Evolutionary conservation across 345 rosid genomes (phyloP).

Genomic region (Lepidium africanum): DNA sequence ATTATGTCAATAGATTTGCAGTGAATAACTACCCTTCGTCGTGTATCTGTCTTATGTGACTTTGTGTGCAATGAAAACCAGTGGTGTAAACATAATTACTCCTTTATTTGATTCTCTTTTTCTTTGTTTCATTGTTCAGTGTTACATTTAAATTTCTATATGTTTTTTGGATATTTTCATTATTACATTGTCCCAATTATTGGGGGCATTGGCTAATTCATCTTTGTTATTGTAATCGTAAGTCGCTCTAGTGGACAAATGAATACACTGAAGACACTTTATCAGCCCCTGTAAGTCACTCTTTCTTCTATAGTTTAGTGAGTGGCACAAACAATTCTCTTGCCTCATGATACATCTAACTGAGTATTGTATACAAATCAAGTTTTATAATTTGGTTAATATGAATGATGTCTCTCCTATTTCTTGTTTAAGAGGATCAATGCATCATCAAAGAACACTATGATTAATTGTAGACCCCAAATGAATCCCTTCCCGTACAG

Average conservation of each 20-base stretch:
- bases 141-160: constrained; percentile 19
- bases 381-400: not conserved
- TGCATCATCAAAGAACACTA: constrained; percentile 19
- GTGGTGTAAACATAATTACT: constrained; percentile 30
- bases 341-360: not conserved
- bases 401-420: not conserved
- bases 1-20: constrained; percentile 27
- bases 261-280: constrained; percentile 1
- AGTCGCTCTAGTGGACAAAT: constrained; percentile 7
- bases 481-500: constrained; percentile 29
- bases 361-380: too few relatives aligned
- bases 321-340: not conserved
- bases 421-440: constrained; percentile 22
- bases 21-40: constrained; percentile 30
- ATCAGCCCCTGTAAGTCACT: not conserved
- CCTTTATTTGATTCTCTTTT: constrained; percentile 16
- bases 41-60: constrained; percentile 27
- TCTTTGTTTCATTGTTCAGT: constrained; percentile 8
- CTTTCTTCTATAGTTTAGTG: constrained; percentile 1
- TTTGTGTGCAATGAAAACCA: constrained; percentile 24
- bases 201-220: constrained; percentile 35
- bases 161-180: constrained; percentile 19
- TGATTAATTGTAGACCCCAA: constrained; percentile 28
- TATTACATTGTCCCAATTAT: constrained; percentile 46
- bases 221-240: constrained; percentile 22